Evolutionary conservation across 2,329 filamentous ascomycete genomes (phyloP).

Genomic region (Penicillium hesseltinei): DNA sequence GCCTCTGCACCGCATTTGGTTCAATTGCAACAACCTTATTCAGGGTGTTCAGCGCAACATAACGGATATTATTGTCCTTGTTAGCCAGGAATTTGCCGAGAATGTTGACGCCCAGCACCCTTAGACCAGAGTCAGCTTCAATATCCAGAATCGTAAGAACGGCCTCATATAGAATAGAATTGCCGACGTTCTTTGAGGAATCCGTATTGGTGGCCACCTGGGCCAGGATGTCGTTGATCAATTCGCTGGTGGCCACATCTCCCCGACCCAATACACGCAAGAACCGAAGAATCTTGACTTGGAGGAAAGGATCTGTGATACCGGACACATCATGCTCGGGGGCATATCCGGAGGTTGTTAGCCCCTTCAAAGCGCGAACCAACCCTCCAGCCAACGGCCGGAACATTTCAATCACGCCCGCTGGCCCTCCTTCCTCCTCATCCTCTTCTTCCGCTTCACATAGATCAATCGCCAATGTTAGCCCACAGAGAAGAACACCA

Average conservation of each 20-base stretch:
- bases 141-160: constrained; percentile 97
- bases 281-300: constrained; percentile 90
- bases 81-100: constrained; percentile 98
- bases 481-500: constrained; percentile 85
- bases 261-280: constrained; percentile 83
- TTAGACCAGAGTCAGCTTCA: constrained; percentile 90
- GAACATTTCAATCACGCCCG: constrained; percentile 87
- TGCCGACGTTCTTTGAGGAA: constrained; percentile 96
- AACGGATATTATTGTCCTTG: constrained; percentile 98
- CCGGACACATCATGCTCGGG: constrained; percentile 98
- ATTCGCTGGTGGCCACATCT: constrained; percentile 83
- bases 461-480: constrained; percentile 86
- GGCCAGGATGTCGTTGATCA: constrained; percentile 97
- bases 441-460: constrained; percentile 92
- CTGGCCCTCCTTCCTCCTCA: constrained; percentile 84
- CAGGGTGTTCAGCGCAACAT: constrained; percentile 93
- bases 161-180: constrained; percentile 95
- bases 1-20: constrained; percentile 93
- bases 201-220: constrained; percentile 98
- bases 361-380: constrained; percentile 84
- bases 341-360: constrained; percentile 93
- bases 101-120: constrained; percentile 96
- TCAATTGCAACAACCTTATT: constrained; percentile 98
- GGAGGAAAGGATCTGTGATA: constrained; percentile 94
- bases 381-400: constrained; percentile 78